Percentiles rank a stretch among this genome's conserved stretches.
Conservation (phyloP, 1,284 basidiomycete species). For the Chalciporus sp. region DNA sequence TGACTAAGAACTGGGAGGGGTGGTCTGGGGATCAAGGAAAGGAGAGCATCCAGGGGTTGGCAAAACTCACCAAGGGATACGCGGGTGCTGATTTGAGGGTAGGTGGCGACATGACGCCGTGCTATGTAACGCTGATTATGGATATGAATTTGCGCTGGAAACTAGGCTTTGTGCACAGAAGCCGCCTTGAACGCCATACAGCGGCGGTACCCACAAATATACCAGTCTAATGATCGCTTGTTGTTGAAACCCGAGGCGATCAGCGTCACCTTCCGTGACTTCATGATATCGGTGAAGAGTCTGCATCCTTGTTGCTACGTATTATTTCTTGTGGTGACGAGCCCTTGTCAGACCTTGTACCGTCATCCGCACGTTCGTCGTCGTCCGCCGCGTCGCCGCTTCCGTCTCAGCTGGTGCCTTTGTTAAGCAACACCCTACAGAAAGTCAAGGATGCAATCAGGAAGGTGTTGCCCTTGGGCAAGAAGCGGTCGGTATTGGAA, state of each 20-base stretch:
- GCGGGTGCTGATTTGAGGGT: conserved; percentile 96
- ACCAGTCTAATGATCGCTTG: conserved; percentile 88
- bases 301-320: conserved; percentile 32
- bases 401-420: conserved; percentile 83
- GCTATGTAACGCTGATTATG: conserved; percentile 1
- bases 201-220: conserved; percentile 95
- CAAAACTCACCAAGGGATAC: conserved; percentile 95
- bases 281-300: conserved; percentile 98
- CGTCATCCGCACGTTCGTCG: conserved; percentile 91
- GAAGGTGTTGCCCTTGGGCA: conserved; percentile 71
- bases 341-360: conserved; percentile 72
- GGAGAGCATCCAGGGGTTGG: conserved; percentile 70
- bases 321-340: conserved; percentile 6
- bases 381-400: conserved; percentile 85
- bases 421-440: conserved; percentile 74
- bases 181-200: conserved; percentile 97
- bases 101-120: conserved; percentile 32
- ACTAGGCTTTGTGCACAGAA: conserved; percentile 91
- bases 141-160: conserved; percentile 1
- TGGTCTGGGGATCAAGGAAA: conserved; percentile 66
- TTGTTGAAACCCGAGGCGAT: conserved; percentile 88
- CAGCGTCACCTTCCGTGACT: conserved; percentile 86
- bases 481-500: conserved; percentile 82
- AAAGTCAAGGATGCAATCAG: conserved; percentile 71
- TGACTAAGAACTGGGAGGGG: conserved; percentile 91